Evolutionary conservation across 192 early-diverging fungal species (phyloP).

Genomic region (Coemansia furcata): DNA sequence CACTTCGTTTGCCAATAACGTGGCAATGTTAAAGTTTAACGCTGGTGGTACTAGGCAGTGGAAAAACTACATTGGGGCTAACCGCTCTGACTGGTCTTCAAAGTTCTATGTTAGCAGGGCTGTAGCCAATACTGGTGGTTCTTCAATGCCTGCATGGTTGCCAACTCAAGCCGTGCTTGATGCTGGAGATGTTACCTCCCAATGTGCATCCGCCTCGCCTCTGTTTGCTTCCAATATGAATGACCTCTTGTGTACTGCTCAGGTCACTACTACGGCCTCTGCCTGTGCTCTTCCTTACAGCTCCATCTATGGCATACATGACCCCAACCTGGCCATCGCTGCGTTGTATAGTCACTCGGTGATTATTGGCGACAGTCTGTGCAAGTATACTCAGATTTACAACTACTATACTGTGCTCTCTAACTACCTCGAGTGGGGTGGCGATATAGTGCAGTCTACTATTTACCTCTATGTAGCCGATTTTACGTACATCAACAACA

Average conservation of each 20-base stretch:
- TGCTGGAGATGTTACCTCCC: conserved; percentile 1
- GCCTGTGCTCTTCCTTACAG: conserved; percentile 28
- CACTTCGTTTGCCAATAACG: conserved; percentile 36
- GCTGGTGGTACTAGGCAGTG: conserved; percentile 1
- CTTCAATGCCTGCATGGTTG: not conserved
- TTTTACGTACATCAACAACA: conserved; percentile 36
- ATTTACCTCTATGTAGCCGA: conserved; percentile 40
- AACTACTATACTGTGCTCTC: conserved; percentile 45
- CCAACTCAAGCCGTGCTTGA: conserved; percentile 5
- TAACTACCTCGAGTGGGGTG: conserved; percentile 48
- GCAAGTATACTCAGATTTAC: conserved; percentile 18
- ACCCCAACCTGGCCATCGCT: conserved; percentile 34
- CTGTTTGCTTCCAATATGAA: conserved; percentile 26
- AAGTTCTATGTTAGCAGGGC: conserved; percentile 22
- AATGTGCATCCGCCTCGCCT: conserved; percentile 18
- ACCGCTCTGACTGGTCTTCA: conserved; percentile 32
- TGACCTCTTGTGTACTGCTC: conserved; percentile 37
- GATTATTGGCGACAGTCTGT: conserved; percentile 30
- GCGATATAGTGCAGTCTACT: conserved; percentile 28
- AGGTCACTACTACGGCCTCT: conserved; percentile 3
- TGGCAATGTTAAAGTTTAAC: conserved; percentile 30
- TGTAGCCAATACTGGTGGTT: not conserved
- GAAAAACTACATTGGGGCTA: conserved; percentile 48
- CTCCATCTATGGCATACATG: conserved; percentile 27
- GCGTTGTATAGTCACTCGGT: conserved; percentile 46